phyloP scores from a whole-genome alignment of 768 basidiomycete species.

The Boletus rubescentipes region DNA sequence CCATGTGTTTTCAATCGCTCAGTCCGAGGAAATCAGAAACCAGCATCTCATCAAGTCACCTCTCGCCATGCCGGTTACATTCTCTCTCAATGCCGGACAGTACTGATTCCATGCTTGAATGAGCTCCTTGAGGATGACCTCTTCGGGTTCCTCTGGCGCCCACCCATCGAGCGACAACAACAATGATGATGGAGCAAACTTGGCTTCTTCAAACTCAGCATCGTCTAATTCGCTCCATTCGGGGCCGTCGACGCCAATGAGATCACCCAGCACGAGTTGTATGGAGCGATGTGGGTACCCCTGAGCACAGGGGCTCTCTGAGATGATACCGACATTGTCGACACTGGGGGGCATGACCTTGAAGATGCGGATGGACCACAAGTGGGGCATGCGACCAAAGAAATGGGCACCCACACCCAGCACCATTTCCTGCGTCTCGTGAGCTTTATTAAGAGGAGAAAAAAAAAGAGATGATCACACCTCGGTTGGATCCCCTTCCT shows the following conservation, averaged over 20 bases:
- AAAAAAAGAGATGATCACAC: slow-evolving; percentile 25
- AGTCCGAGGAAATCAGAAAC: slow-evolving; percentile 41
- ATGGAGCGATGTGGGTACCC: slow-evolving; percentile 12
- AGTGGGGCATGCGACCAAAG: slow-evolving; percentile 34
- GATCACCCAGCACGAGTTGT: slow-evolving; percentile 9
- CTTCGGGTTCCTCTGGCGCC: slow-evolving; percentile 22
- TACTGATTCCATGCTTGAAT: slow-evolving; percentile 46
- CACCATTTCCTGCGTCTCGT: slow-evolving; percentile 33
- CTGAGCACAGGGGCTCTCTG: slow-evolving; percentile 8
- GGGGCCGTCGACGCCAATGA: slow-evolving; percentile 4
- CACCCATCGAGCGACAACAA: background rate
- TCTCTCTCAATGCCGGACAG: slow-evolving; percentile 37
- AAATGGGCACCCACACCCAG: slow-evolving; percentile 45
- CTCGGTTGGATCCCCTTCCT: slow-evolving; percentile 38
- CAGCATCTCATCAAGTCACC: slow-evolving; percentile 61
- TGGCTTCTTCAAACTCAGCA: slow-evolving; percentile 22
- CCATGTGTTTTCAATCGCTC: background rate
- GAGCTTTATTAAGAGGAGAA: background rate
- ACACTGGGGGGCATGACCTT: slow-evolving; percentile 18
- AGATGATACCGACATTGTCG: slow-evolving; percentile 1
- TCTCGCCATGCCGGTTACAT: slow-evolving; percentile 53
- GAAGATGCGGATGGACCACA: slow-evolving; percentile 44
- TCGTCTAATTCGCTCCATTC: slow-evolving; percentile 24
- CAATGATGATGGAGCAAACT: background rate
- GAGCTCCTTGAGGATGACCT: slow-evolving; percentile 32